Evolutionary conservation across 1,139 yeast species (phyloP).

Genomic region (Casaregolazyma suthepensis): DNA sequence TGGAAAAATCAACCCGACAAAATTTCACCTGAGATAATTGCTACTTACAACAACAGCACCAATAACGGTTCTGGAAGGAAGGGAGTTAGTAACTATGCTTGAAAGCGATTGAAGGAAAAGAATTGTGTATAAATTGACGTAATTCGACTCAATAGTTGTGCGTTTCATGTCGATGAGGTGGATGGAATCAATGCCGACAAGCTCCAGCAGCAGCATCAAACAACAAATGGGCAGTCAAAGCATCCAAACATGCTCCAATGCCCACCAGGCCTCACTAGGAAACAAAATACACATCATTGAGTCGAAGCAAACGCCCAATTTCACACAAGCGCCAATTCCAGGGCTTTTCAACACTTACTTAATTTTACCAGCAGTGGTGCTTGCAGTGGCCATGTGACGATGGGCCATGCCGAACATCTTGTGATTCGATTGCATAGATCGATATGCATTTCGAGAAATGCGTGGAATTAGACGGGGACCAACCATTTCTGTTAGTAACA

Average conservation of each 20-base stretch:
- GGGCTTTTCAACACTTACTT: constrained; percentile 53
- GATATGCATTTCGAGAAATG: constrained; percentile 83
- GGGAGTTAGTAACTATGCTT: constrained; percentile 6
- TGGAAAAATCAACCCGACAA: constrained; percentile 3
- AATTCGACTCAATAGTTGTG: not conserved
- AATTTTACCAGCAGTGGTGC: constrained; percentile 79
- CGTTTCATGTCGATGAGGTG: not conserved
- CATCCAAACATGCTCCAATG: not conserved
- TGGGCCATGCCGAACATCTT: constrained; percentile 43
- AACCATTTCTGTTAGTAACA: constrained; percentile 28
- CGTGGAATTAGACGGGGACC: constrained; percentile 89
- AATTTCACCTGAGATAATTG: not conserved
- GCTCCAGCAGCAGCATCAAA: not conserved
- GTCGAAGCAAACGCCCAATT: not conserved
- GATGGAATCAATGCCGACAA: not conserved
- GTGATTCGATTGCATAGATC: constrained; percentile 78
- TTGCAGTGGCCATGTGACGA: constrained; percentile 87
- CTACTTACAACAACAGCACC: constrained; percentile 87
- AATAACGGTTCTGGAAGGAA: constrained; percentile 71
- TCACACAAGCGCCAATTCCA: not conserved
- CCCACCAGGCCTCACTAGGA: not conserved
- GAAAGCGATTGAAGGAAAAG: not conserved
- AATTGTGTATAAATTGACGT: not conserved
- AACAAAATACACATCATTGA: not conserved
- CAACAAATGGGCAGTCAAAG: not conserved